Evolutionary conservation across 441 rosid species (phyloP).

Genomic region (Erodium trifolium): DNA sequence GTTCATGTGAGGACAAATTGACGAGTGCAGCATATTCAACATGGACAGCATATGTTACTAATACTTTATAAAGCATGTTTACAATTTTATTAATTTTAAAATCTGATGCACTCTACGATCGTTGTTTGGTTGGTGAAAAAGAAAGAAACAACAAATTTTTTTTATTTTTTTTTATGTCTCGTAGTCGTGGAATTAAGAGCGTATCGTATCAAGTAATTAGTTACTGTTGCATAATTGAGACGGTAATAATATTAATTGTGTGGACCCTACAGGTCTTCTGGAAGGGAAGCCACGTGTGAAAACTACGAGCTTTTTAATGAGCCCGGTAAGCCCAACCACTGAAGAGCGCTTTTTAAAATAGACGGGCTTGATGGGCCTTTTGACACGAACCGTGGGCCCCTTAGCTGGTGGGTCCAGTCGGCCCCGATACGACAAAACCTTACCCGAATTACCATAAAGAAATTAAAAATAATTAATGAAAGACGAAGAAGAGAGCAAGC

Average conservation of each 20-base stretch:
- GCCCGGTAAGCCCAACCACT: constrained; percentile 3
- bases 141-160: no score
- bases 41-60: neutral
- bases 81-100: neutral
- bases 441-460: neutral
- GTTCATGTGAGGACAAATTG: neutral
- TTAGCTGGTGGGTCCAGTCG: neutral
- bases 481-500: neutral
- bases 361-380: neutral
- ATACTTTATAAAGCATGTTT: neutral
- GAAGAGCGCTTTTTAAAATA: neutral
- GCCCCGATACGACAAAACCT: neutral
- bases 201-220: no score
- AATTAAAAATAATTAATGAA: neutral
- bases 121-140: no score
- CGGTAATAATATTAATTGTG: no score
- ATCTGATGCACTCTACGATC: no score
- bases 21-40: neutral
- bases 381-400: neutral
- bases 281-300: neutral
- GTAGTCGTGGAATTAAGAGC: no score
- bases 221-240: no score
- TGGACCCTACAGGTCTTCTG: no score
- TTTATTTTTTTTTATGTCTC: no score
- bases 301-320: neutral